phyloP scores from a whole-genome alignment of 768 basidiomycete species.

The Naganishia onofrii region DNA sequence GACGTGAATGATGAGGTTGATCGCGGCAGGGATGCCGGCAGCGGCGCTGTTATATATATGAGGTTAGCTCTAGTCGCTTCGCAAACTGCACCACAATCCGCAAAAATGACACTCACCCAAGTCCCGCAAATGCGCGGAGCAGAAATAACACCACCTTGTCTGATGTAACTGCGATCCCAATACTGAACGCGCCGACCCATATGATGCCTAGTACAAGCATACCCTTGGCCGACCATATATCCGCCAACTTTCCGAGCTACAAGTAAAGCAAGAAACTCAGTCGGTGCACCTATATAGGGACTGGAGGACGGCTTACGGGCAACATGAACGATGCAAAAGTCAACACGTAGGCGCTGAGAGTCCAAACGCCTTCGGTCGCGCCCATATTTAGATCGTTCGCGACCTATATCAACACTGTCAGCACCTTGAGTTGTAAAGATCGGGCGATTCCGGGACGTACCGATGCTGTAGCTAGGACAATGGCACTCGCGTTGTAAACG shows the following conservation, averaged over 20 bases:
- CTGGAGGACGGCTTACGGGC: conserved; percentile 4
- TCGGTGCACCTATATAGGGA: no score
- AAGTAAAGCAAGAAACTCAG: neutral
- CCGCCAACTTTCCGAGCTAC: conserved; percentile 26
- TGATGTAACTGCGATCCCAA: conserved; percentile 24
- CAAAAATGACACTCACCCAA: conserved; percentile 3
- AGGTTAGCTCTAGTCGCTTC: neutral
- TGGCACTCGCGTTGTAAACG: conserved; percentile 60
- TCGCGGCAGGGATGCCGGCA: conserved; percentile 34
- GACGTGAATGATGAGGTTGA: conserved; percentile 33
- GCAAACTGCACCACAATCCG: neutral
- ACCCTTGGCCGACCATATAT: conserved; percentile 25
- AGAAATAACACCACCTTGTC: conserved; percentile 25
- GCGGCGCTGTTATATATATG: conserved; percentile 18
- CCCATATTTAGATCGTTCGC: conserved; percentile 25
- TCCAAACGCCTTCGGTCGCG: conserved; percentile 28
- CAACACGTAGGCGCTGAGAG: conserved; percentile 29
- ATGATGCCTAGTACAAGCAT: conserved; percentile 23
- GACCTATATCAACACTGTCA: neutral
- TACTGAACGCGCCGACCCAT: conserved; percentile 27
- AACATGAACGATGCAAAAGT: conserved; percentile 31
- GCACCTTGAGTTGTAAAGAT: neutral
- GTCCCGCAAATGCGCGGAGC: conserved; percentile 26
- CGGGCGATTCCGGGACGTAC: neutral
- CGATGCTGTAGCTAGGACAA: conserved; percentile 24